Evolutionary conservation across 192 early-diverging fungal genomes (phyloP), one percentile per base, ranked within the genome.

Genomic region (Dissophora globulifera): DNA sequence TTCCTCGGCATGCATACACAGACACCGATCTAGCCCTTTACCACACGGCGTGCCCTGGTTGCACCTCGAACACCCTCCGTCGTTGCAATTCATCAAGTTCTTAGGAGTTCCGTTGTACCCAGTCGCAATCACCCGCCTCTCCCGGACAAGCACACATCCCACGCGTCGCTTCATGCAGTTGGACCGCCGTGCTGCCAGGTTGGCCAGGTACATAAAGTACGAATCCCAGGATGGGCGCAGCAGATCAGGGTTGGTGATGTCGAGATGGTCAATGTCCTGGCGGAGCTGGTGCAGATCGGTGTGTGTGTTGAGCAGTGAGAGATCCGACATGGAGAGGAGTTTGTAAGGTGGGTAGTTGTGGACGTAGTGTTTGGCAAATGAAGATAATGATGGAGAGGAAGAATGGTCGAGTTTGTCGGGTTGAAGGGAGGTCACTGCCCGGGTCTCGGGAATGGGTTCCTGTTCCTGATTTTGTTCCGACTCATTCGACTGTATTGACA

Each of bases 91-190:
- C 42, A 81, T 75, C 19, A 99, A 72, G 4, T 94, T 93, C 60
- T 91, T 86, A 20, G 98, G 97, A 6, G 96, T 98, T 1, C 98
- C 98, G 67, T 99, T 99, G 79, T 99, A 99, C n/a, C 98, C 98
- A 16, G 96, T 98, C 3, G 96, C 92, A 45, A 99, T 92, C 27
- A 99, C 92, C 45, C 94, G 84, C 33, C 79, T 85, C 51, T 98
- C 90, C 52, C 91, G 92, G 19, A 94, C 93, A 22, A 98, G 76
- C 15, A 99, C 94, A 78, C 93, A 95, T 1, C 98, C 98, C 12
- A 99, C 98, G 30, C 94, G 87, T 22, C 97, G 87, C 58, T 99
- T 99, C 98, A 99, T 99, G 82, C 95, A 99, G 63, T 99, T 99
- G 17, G 91, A 91, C 32, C 97, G 80, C 29, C 85, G 81, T 8